These are phyloP conservation scores for Tricholoma sp. DNA, from an alignment of 768 basidiomycete genomes.

Conservation along the genomic window DNA sequence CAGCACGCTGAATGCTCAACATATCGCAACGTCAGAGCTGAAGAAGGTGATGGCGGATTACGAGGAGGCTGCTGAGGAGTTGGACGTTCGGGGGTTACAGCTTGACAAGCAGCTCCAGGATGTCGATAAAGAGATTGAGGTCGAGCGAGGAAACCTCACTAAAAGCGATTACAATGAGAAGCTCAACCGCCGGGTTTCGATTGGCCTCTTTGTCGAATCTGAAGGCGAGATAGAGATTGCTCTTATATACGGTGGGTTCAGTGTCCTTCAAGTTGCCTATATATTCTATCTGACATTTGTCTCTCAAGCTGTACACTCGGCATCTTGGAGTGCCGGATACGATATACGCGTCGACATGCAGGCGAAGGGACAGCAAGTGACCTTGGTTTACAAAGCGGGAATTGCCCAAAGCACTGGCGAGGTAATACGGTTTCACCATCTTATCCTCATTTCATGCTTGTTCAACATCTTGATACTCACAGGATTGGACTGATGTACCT, in stretches of 20 bases:
- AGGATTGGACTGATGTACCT: conserved; percentile 16
- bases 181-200: conserved; percentile 13
- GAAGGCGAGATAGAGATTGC: conserved; percentile 25
- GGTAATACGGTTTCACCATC: conserved; percentile 19
- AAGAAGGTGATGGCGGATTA: conserved; percentile 15
- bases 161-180: conserved; percentile 11
- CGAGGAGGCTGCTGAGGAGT: conserved; percentile 19
- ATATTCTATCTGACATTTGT: not conserved
- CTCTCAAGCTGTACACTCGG: conserved; percentile 17
- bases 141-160: conserved; percentile 12
- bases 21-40: conserved; percentile 17
- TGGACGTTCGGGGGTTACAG: conserved; percentile 21
- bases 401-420: conserved; percentile 40
- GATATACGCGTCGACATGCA: conserved; percentile 40
- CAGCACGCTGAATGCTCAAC: conserved; percentile 20
- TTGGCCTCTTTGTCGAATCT: conserved; percentile 22
- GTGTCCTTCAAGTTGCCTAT: not conserved
- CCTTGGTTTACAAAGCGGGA: conserved; percentile 34
- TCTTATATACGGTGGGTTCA: conserved; percentile 26
- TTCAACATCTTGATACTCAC: not conserved
- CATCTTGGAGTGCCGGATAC: conserved; percentile 25
- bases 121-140: conserved; percentile 15
- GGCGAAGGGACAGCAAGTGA: conserved; percentile 32
- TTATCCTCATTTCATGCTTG: not conserved
- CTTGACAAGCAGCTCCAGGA: conserved; percentile 15